phyloP scores from a whole-genome alignment of 1,284 basidiomycete genomes.

The Ustilago crameri region DNA sequence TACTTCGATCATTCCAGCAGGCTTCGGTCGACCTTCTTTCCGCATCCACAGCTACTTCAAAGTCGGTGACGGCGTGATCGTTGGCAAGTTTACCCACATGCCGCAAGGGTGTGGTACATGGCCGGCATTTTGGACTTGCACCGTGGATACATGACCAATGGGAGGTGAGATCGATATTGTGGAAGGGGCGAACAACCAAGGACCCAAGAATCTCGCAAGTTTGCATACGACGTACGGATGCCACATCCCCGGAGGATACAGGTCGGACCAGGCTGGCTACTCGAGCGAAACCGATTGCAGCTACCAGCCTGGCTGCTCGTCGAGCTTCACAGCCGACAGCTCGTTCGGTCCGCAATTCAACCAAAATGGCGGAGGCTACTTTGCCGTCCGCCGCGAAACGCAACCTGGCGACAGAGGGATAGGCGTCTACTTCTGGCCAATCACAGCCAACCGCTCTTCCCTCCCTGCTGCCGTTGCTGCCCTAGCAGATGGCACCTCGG shows the following conservation, averaged over 20 bases:
- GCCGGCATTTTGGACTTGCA: constrained; percentile 64
- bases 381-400: constrained; percentile 54
- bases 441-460: constrained; percentile 7
- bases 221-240: constrained; percentile 51
- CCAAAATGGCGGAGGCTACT: constrained; percentile 55
- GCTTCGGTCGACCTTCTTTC: constrained; percentile 33
- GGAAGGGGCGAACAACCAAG: constrained; percentile 57
- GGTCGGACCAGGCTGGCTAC: constrained; percentile 33
- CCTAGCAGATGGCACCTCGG: constrained; percentile 22
- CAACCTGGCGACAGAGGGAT: constrained; percentile 44
- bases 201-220: constrained; percentile 47
- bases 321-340: constrained; percentile 25
- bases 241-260: constrained; percentile 23
- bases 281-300: constrained; percentile 38
- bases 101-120: constrained; percentile 57
- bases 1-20: constrained; percentile 15
- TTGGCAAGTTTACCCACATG: constrained; percentile 44
- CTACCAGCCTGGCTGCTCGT: constrained; percentile 58
- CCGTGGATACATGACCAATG: constrained; percentile 41
- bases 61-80: constrained; percentile 49
- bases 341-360: constrained; percentile 53
- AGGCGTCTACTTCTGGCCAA: constrained; percentile 57
- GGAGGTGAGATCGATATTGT: constrained; percentile 61
- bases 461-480: constrained; percentile 44
- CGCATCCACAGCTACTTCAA: constrained; percentile 45